These are phyloP conservation scores for Fusarium gaditjirri DNA, from an alignment of 2,329 filamentous ascomycete species.

Conservation along the genomic window DNA sequence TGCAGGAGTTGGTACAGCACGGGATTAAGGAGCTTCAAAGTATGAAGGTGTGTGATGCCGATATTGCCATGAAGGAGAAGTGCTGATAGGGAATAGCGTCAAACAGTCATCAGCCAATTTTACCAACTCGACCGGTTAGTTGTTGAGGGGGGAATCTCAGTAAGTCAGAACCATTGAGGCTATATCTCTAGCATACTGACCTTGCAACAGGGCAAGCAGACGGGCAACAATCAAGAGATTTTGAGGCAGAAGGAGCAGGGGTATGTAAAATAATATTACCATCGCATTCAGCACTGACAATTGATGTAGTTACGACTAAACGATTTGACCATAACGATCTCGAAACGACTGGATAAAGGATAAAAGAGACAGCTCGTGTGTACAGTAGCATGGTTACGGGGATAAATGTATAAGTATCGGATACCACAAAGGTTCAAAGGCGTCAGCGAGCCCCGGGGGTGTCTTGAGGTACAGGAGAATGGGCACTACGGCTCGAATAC, in stretches of 20 bases:
- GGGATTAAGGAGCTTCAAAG: slow-evolving; percentile 87
- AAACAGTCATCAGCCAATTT: slow-evolving; percentile 95
- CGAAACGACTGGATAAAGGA: slow-evolving; percentile 11
- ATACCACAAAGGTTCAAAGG: slow-evolving; percentile 35
- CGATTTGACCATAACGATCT: slow-evolving; percentile 5
- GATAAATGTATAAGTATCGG: slow-evolving; percentile 45
- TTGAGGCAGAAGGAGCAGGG: slow-evolving; percentile 82
- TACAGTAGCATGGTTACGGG: slow-evolving; percentile 41
- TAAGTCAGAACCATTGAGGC: slow-evolving; percentile 49
- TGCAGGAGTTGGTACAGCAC: slow-evolving; percentile 91
- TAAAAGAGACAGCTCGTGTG: slow-evolving; percentile 30
- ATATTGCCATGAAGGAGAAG: no score
- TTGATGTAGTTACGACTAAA: slow-evolving; percentile 34
- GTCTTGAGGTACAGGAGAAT: slow-evolving; percentile 2
- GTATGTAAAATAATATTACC: slow-evolving; percentile 59
- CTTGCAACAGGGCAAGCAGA: slow-evolving; percentile 72
- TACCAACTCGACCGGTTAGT: slow-evolving; percentile 92
- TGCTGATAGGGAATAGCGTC: slow-evolving; percentile 70
- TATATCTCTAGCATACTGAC: slow-evolving; percentile 21
- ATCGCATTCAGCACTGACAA: slow-evolving; percentile 5
- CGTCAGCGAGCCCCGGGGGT: slow-evolving; percentile 19
- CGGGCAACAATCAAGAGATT: slow-evolving; percentile 72
- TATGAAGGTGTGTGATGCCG: slow-evolving; percentile 76
- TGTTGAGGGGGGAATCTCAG: slow-evolving; percentile 86
- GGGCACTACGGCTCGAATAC: slow-evolving; percentile 12